phyloP scores from a whole-genome alignment of 1,284 basidiomycete genomes.

The Filobasidium uniguttulatum region DNA sequence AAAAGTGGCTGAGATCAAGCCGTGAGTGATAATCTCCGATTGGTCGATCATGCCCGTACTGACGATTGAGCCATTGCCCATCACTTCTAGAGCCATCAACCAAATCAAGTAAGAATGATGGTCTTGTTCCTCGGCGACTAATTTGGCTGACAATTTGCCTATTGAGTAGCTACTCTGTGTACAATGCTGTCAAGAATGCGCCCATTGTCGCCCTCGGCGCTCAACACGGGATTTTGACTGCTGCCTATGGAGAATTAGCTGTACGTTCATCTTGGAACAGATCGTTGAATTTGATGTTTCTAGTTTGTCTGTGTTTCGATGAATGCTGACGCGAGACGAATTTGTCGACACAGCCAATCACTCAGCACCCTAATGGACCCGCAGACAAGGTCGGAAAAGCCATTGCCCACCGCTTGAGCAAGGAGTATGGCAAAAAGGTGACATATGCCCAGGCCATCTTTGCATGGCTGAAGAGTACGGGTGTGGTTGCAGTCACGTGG shows the following conservation, averaged over 20 bases:
- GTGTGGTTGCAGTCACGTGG: conserved; percentile 9
- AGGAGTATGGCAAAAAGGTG: conserved; percentile 3
- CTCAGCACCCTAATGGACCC: not conserved
- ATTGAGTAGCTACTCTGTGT: not conserved
- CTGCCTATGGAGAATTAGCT: not conserved
- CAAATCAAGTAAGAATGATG: not conserved
- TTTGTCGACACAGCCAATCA: not conserved
- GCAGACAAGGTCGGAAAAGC: conserved; percentile 1
- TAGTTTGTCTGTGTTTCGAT: no score
- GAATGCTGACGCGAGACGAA: not conserved
- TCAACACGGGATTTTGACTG: not conserved
- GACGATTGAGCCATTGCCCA: not conserved
- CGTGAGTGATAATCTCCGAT: not conserved
- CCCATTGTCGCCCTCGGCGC: not conserved
- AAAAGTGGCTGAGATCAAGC: not conserved
- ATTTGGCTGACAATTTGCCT: not conserved
- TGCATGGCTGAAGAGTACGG: conserved; percentile 10
- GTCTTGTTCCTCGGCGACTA: not conserved
- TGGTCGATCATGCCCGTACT: not conserved
- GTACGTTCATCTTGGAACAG: not conserved
- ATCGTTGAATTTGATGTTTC: not conserved
- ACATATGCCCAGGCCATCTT: conserved; percentile 7
- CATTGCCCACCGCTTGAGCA: not conserved
- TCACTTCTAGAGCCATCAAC: not conserved
- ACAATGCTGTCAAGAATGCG: conserved; percentile 1